Percentiles rank a stretch among this genome's conserved stretches.
Conservation (phyloP, 768 basidiomycete species). For the Auricularia cornea region DNA sequence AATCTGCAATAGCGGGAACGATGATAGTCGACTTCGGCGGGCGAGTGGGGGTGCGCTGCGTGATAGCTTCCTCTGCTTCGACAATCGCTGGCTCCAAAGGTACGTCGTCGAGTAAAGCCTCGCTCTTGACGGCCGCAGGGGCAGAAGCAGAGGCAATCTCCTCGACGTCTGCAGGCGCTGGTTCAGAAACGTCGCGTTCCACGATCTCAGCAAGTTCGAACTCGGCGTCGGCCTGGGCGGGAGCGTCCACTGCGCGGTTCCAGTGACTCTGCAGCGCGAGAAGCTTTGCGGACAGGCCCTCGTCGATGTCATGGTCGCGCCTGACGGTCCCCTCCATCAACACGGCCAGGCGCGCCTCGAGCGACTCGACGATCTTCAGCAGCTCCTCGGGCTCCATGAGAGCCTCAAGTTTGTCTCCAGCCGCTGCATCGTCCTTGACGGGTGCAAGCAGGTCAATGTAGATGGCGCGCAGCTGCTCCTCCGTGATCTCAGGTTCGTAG, state of each 20-base stretch:
- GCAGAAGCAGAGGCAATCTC: no score
- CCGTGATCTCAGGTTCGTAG: conserved; percentile 18
- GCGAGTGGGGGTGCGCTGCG: no score
- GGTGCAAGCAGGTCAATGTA: conserved; percentile 34
- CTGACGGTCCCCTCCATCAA: conserved; percentile 11
- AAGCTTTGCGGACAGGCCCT: conserved; percentile 19
- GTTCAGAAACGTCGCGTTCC: no score
- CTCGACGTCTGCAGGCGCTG: no score
- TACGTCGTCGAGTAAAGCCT: no score
- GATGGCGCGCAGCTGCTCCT: conserved; percentile 30
- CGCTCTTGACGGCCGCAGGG: no score
- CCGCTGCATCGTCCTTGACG: conserved; percentile 6
- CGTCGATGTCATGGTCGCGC: conserved; percentile 20
- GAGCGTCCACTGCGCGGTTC: neutral
- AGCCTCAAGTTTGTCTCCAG: neutral
- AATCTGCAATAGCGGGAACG: neutral
- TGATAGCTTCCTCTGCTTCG: no score
- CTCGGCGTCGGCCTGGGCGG: no score
- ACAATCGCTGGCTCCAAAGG: no score
- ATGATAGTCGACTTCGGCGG: neutral
- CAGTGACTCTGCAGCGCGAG: neutral
- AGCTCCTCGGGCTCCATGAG: conserved; percentile 6
- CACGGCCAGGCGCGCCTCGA: neutral
- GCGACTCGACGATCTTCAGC: neutral
- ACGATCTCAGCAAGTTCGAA: no score